These are phyloP conservation scores for Metarhizium anisopliae DNA, from an alignment of 2,329 filamentous ascomycete species.

Conservation along the genomic window DNA sequence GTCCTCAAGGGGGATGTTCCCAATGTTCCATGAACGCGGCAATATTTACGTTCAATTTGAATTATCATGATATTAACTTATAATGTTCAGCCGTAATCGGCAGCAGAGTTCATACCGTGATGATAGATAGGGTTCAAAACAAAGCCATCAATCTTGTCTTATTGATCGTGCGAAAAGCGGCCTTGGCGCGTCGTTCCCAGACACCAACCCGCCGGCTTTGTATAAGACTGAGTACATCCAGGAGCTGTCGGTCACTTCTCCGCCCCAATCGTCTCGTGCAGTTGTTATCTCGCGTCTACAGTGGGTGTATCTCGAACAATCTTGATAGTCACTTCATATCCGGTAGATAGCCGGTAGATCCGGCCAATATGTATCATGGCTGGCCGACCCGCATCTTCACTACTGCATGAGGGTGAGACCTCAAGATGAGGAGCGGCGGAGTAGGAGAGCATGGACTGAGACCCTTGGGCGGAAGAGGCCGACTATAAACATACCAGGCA, in stretches of 20 bases:
- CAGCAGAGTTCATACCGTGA: not conserved
- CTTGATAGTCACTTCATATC: not conserved
- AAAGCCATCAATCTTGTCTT: no score
- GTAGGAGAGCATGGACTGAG: not conserved
- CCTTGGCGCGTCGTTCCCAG: not conserved
- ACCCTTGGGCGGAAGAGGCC: not conserved
- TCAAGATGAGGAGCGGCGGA: not conserved
- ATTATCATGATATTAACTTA: not conserved
- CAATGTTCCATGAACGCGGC: not conserved
- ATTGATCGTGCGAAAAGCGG: no score
- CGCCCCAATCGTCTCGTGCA: not conserved
- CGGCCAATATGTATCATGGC: not conserved
- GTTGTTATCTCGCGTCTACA: not conserved
- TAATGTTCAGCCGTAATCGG: not conserved
- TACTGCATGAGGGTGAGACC: not conserved
- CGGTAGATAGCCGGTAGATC: not conserved
- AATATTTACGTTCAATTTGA: not conserved
- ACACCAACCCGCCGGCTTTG: not conserved
- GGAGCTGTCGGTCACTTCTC: not conserved
- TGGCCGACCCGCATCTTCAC: not conserved
- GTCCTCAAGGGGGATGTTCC: not conserved
- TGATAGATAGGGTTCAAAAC: not conserved
- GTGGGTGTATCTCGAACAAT: not conserved
- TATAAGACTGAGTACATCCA: not conserved
- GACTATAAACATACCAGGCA: slow-evolving; percentile 1